Percentiles rank a stretch among this genome's conserved stretches.
phyloP scores from a whole-genome alignment of 2,329 filamentous ascomycete species.

The Alternaria sp. region DNA sequence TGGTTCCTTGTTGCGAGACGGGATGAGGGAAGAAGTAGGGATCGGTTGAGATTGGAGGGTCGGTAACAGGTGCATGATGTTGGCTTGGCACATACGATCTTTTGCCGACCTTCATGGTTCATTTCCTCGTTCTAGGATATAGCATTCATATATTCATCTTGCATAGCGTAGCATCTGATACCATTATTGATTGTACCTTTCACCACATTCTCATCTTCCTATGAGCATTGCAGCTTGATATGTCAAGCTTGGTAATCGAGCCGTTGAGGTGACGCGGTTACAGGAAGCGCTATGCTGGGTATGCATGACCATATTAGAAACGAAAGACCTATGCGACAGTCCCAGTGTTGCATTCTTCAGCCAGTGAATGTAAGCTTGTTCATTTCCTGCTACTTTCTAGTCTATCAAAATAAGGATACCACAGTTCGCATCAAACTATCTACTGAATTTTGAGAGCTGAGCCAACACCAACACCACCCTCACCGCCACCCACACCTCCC shows the following conservation, averaged over 20 bases:
- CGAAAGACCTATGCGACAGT: no score
- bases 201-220: not conserved
- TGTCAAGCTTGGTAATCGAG: no score
- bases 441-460: not conserved
- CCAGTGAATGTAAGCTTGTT: no score
- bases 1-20: constrained; percentile 60
- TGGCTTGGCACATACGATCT: not conserved
- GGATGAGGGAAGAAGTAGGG: constrained; percentile 50
- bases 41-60: constrained; percentile 47
- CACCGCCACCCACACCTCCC: not conserved
- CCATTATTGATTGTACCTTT: not conserved
- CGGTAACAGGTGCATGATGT: constrained; percentile 20
- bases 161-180: constrained; percentile 7
- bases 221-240: not conserved
- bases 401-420: no score
- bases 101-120: not conserved
- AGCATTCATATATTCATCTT: not conserved
- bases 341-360: no score
- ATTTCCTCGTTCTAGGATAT: not conserved
- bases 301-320: no score
- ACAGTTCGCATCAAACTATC: not conserved
- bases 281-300: no score
- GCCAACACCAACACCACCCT: not conserved
- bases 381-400: no score
- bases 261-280: no score